Evolutionary conservation across 2,329 filamentous ascomycete genomes (phyloP).

Genomic region (Colletotrichum sp.): DNA sequence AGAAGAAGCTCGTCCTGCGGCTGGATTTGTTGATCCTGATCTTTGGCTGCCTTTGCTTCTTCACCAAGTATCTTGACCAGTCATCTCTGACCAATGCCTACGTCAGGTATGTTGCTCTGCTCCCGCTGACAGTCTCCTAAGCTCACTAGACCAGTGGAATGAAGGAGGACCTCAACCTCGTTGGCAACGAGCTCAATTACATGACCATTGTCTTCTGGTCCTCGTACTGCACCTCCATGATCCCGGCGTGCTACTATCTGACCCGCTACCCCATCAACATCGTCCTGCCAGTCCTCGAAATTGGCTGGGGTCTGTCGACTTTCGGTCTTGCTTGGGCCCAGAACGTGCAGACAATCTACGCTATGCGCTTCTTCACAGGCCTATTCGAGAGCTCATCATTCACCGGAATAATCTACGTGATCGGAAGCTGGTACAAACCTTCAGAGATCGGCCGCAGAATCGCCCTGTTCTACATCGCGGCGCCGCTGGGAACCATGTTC

Average conservation of each 20-base stretch:
- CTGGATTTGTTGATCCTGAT: conserved; percentile 41
- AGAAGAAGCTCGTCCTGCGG: conserved; percentile 39
- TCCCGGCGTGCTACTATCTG: conserved; percentile 42
- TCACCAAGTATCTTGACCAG: conserved; percentile 44
- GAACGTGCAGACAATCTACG: conserved; percentile 39
- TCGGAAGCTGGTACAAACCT: conserved; percentile 47
- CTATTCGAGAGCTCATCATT: conserved; percentile 41
- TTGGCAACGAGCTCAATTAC: conserved; percentile 38
- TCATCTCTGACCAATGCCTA: conserved; percentile 41
- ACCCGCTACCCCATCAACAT: conserved; percentile 40
- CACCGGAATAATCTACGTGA: conserved; percentile 33
- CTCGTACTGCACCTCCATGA: conserved; percentile 44
- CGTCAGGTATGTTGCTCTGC: conserved; percentile 29
- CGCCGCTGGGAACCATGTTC: conserved; percentile 59
- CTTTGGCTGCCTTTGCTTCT: conserved; percentile 43
- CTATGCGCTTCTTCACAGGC: conserved; percentile 47
- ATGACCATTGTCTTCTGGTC: conserved; percentile 36
- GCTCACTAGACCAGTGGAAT: conserved; percentile 35
- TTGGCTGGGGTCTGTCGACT: conserved; percentile 35
- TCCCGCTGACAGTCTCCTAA: not conserved
- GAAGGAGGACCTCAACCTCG: conserved; percentile 36
- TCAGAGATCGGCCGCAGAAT: conserved; percentile 52
- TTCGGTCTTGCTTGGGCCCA: conserved; percentile 33
- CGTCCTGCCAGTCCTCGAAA: conserved; percentile 31
- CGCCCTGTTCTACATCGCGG: conserved; percentile 52